Conservation (phyloP, 768 basidiomycete species). For the Suillus decipiens region DNA sequence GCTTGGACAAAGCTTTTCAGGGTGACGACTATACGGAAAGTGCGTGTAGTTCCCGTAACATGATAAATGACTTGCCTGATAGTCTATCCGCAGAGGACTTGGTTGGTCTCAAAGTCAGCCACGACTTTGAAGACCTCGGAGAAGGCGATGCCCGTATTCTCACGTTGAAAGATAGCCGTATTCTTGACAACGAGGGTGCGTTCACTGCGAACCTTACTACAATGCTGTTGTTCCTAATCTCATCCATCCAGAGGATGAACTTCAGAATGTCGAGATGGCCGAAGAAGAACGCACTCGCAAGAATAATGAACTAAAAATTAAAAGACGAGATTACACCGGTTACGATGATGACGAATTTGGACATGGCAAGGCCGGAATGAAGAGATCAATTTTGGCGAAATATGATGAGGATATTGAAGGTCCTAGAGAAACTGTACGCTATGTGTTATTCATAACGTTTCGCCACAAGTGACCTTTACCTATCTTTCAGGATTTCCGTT, state of each 20-base stretch:
- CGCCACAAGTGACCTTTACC: conserved; percentile 5
- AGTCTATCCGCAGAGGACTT: conserved; percentile 66
- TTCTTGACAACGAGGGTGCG: conserved; percentile 91
- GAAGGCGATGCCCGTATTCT: conserved; percentile 96
- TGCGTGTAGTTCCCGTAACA: conserved; percentile 38
- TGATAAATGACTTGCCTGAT: not conserved
- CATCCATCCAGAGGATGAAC: conserved; percentile 82
- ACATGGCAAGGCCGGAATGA: conserved; percentile 74
- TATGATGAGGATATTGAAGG: conserved; percentile 92
- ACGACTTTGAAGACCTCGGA: conserved; percentile 89
- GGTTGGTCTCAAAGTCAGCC: conserved; percentile 91
- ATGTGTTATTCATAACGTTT: conserved; percentile 21
- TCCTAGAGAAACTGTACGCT: conserved; percentile 60
- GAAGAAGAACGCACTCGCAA: conserved; percentile 82
- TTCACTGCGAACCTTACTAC: not conserved
- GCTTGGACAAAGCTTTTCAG: conserved; percentile 75
- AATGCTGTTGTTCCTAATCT: not conserved
- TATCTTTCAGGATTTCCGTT: conserved; percentile 72
- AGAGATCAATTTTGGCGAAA: conserved; percentile 82
- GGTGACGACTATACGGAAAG: conserved; percentile 85
- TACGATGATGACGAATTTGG: conserved; percentile 96
- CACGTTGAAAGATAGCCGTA: conserved; percentile 93
- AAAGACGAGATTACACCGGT: conserved; percentile 88
- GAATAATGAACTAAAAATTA: conserved; percentile 82
- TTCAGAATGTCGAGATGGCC: conserved; percentile 94